phyloP scores from a whole-genome alignment of 2,329 filamentous ascomycete species.

The Calonectria crousiana region DNA sequence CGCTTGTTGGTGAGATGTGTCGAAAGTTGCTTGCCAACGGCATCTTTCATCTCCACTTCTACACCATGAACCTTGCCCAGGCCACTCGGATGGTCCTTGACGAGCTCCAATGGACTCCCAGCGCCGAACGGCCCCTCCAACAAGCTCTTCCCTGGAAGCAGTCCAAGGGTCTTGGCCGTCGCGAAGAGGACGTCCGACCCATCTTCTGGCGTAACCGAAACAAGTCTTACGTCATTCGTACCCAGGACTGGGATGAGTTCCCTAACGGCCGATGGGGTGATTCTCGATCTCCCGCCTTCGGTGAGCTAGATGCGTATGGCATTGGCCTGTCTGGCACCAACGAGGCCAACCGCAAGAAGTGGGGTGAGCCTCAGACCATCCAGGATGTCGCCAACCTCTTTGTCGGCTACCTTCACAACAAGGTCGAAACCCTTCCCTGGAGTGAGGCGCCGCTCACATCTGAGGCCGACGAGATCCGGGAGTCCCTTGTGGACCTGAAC shows the following conservation, averaged over 20 bases:
- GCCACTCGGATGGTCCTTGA: slow-evolving; percentile 95
- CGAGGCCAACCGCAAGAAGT: slow-evolving; percentile 94
- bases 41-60: slow-evolving; percentile 93
- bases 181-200: slow-evolving; percentile 94
- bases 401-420: slow-evolving; percentile 84
- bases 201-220: slow-evolving; percentile 99
- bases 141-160: slow-evolving; percentile 97
- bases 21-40: slow-evolving; percentile 85
- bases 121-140: slow-evolving; percentile 81
- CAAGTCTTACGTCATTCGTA: slow-evolving; percentile 94
- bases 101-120: slow-evolving; percentile 85
- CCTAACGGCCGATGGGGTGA: slow-evolving; percentile 99
- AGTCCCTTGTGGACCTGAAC: slow-evolving; percentile 85
- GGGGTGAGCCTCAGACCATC: slow-evolving; percentile 86
- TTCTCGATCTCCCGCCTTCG: slow-evolving; percentile 94
- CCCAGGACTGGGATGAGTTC: slow-evolving; percentile 99
- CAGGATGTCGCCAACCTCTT: slow-evolving; percentile 87
- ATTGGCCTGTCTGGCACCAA: slow-evolving; percentile 95
- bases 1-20: slow-evolving; percentile 90
- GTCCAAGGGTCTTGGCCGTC: slow-evolving; percentile 87
- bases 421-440: slow-evolving; percentile 89
- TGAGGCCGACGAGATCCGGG: slow-evolving; percentile 83
- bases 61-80: slow-evolving; percentile 98
- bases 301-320: slow-evolving; percentile 93
- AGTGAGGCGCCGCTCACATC: slow-evolving; percentile 88